Evolutionary conservation across 768 basidiomycete genomes (phyloP), one percentile per base, ranked within the genome.

Genomic region (Amanita molliuscula): DNA sequence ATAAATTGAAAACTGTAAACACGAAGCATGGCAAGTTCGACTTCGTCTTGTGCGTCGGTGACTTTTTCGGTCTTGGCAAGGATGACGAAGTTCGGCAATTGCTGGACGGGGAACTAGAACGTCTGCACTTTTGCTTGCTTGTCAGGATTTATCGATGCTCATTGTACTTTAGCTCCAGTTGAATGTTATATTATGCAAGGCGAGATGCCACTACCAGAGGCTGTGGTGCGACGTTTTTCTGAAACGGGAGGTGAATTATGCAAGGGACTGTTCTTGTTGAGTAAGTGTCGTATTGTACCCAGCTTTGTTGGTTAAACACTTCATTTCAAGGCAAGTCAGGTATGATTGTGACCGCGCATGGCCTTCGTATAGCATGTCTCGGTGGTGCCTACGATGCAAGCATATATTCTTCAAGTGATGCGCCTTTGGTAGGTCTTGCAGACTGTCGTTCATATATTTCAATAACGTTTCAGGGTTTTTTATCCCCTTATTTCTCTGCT

Each of bases 151-250:
- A 34, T 31, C 28, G 52, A 46, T 37, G 54, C 47, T 55, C 34
- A 52, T 56, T 36, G 53, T 41, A n/a, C 48, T 49, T 20, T 56
- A 95, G 90, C 82, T 25, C 89, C 94, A 9, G 67, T 95, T 15
- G 86, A 89, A 59, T 93, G 90, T 57, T 97, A 95, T 68, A 81
- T 96, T 51, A 93, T 92, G 78, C 83, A 92, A 62, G 94, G 94
- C 15, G 78, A 81, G 47, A 68, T 81, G 55, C 79, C 84, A 1
- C 64, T 97, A 11, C 91, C 93, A 4, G 70, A 75, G 40, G 62
- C 68, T 23, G 81, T 96, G 15, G 77, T 88, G 51, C 80, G 84
- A 54, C 84, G 81, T 61, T 84, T 88, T 59, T 74, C 79, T 16
- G 75, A 78, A 62, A 84, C 82, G 2, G 81, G 82, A 1, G 90